These are phyloP conservation scores for Solanum chacoense DNA, from an alignment of 305 asterid genomes.

Conservation along the genomic window DNA sequence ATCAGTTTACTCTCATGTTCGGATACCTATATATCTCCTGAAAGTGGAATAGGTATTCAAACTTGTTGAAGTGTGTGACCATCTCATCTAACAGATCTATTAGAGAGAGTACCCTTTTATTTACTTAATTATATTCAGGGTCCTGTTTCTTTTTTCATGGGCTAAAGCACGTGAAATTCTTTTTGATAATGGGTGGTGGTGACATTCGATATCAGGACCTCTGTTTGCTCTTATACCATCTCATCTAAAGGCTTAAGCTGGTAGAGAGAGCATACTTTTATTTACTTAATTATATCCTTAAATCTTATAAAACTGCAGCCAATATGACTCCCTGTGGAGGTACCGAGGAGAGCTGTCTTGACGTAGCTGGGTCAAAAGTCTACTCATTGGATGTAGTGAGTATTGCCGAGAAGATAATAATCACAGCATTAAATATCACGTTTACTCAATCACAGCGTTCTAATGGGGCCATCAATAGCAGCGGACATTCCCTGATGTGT, in stretches of 20 bases:
- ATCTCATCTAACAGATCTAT: not conserved
- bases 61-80: not conserved
- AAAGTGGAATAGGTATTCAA: constrained; percentile 15
- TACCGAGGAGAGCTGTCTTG: constrained; percentile 45
- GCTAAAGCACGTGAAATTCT: not conserved
- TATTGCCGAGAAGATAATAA: constrained; percentile 43
- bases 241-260: not conserved
- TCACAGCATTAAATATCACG: constrained; percentile 44
- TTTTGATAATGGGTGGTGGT: not conserved
- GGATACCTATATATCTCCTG: constrained; percentile 26
- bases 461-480: constrained; percentile 18
- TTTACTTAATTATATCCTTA: not conserved
- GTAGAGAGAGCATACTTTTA: not conserved
- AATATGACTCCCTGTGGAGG: constrained; percentile 45
- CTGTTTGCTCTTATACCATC: not conserved
- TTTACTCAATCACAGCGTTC: constrained; percentile 26
- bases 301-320: constrained; percentile 14
- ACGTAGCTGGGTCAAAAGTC: constrained; percentile 22
- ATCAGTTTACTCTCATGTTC: constrained; percentile 53
- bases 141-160: not conserved
- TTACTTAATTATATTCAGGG: not conserved
- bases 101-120: not conserved
- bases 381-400: constrained; percentile 57
- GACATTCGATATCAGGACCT: not conserved
- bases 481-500: constrained; percentile 32